Evolutionary conservation across 2,329 filamentous ascomycete species (phyloP).

Genomic region (Fusarium pilosicola): DNA sequence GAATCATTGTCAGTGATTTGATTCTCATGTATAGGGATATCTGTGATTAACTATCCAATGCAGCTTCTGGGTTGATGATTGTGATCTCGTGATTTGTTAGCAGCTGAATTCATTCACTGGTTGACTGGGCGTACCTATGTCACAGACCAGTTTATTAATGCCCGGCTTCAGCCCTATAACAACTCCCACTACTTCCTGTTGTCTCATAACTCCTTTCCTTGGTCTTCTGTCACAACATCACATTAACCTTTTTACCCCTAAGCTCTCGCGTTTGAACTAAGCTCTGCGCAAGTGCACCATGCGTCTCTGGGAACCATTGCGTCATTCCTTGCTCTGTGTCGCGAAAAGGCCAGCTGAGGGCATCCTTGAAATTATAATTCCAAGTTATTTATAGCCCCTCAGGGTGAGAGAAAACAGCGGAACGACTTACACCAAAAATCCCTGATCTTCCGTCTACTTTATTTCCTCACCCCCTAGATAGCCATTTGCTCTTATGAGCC

Average conservation of each 20-base stretch:
- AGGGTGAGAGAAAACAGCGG: too few species aligned
- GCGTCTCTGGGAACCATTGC: background rate
- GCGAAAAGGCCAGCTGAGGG: fast-evolving
- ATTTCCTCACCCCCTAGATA: too few species aligned
- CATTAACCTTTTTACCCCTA: background rate
- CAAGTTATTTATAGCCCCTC: too few species aligned
- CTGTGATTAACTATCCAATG: background rate
- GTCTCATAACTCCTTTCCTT: background rate
- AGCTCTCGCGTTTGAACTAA: background rate
- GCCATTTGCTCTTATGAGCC: too few species aligned
- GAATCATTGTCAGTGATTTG: background rate
- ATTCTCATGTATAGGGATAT: fast-evolving
- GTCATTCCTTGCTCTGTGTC: background rate
- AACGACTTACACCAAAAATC: too few species aligned
- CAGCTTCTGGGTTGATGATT: background rate
- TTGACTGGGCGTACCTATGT: background rate
- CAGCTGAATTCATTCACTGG: background rate
- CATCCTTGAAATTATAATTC: background rate
- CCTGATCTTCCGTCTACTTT: too few species aligned
- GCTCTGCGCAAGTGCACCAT: background rate
- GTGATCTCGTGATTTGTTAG: background rate
- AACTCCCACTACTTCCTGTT: background rate
- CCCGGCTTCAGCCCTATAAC: background rate
- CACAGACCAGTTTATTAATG: too few species aligned
- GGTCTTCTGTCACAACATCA: background rate